Evolutionary conservation across 2,329 filamentous ascomycete genomes (phyloP).

Genomic region (Daldinia sp.): DNA sequence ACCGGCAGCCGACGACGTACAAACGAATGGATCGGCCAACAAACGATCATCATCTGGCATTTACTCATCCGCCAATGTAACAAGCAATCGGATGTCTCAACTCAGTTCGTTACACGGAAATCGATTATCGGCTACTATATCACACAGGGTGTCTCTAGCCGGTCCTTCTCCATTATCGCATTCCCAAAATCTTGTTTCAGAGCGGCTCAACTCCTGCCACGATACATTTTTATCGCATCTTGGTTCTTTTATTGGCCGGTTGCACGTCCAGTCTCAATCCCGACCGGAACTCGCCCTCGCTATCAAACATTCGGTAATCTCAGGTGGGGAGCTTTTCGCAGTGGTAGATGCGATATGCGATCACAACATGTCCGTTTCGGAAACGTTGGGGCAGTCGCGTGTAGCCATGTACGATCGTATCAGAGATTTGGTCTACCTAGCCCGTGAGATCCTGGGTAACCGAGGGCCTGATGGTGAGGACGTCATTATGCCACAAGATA

Average conservation of each 20-base stretch:
- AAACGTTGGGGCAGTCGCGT: slow-evolving; percentile 75
- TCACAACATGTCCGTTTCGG: slow-evolving; percentile 77
- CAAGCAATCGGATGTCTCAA: slow-evolving; percentile 54
- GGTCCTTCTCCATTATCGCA: slow-evolving; percentile 72
- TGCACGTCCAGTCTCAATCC: slow-evolving; percentile 93
- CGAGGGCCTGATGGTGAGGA: slow-evolving; percentile 78
- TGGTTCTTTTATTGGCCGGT: slow-evolving; percentile 88
- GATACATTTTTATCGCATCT: slow-evolving; percentile 91
- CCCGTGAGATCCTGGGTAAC: slow-evolving; percentile 80
- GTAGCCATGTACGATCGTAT: slow-evolving; percentile 83
- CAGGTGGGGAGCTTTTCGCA: slow-evolving; percentile 81
- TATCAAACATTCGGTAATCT: slow-evolving; percentile 84
- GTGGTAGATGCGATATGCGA: slow-evolving; percentile 86
- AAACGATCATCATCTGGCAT: slow-evolving; percentile 61
- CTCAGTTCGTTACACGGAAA: slow-evolving; percentile 56
- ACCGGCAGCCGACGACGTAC: slow-evolving; percentile 55
- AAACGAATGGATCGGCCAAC: slow-evolving; percentile 54
- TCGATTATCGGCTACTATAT: slow-evolving; percentile 66
- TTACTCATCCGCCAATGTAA: slow-evolving; percentile 52
- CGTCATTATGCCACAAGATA: slow-evolving; percentile 83
- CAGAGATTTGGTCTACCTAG: slow-evolving; percentile 82
- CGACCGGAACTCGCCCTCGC: slow-evolving; percentile 84
- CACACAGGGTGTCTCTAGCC: slow-evolving; percentile 83
- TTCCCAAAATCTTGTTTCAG: slow-evolving; percentile 82
- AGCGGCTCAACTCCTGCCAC: slow-evolving; percentile 82